Evolutionary conservation across 2,329 filamentous ascomycete genomes (phyloP), one percentile per base, ranked within the genome.

Genomic region (Talaromyces sp.): DNA sequence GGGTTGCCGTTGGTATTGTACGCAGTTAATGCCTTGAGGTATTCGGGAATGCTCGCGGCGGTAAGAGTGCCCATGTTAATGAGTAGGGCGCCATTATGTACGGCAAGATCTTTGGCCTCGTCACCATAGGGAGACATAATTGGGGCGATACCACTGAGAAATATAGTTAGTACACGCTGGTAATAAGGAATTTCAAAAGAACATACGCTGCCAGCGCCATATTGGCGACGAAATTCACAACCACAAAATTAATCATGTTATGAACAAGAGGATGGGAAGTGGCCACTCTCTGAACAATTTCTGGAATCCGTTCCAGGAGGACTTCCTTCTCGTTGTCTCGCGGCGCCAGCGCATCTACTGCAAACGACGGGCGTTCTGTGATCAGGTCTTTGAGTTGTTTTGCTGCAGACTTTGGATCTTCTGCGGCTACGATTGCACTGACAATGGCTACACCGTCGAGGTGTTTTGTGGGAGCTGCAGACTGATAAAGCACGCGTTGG

Each of bases 201-300:
- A 27, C 73, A 69, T 65, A 79, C 77, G 95, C 82, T 35, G 88
- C 85, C 17, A 97, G 82, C 43, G 91, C 91, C 3, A 97, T 88
- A 70, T 96, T 97, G 57, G 94, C 93, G 17, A 92, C 90, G 69
- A 97, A 90, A 76, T 97, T 96, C 70, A 96, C 92, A 24, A 97
- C 93, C 0, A 97, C 93, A 57, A 92, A 82, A 72, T 97, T 97
- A 57, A 94, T 97, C 91, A 97, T 97, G 76, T 96, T 97, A 77
- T 97, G 93, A 56, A 89, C 89, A 24, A 97, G 81, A 0, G 92
- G 92, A 60, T 84, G 87, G 50, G 76, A 80, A 2, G 79, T 72
- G 5, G 84, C 84, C 54, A 96, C 83, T 6, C 81, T 79, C 61
- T 78, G 79, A 50, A 95, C 79, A 19, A 89, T 75, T 3, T 67